Conservation (phyloP, 1,139 yeast species). For the Candida tropicalis region DNA sequence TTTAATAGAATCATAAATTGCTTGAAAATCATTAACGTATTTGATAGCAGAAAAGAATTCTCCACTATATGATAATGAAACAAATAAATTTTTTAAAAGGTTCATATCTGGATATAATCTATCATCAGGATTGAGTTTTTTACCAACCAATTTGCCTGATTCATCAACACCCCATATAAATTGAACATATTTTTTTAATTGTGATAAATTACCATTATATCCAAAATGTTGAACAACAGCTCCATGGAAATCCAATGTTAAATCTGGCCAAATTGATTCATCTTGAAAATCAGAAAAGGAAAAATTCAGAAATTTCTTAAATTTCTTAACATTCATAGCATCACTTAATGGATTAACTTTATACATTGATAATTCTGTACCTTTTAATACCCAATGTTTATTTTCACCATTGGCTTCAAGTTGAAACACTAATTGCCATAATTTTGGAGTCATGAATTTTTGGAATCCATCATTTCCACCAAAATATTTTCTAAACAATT, state of each 20-base stretch:
- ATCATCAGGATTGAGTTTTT: slow-evolving; percentile 16
- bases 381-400: slow-evolving; percentile 30
- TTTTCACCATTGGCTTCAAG: slow-evolving; percentile 39
- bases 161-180: slow-evolving; percentile 35
- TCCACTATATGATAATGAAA: slow-evolving; percentile 33
- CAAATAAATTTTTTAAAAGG: slow-evolving; percentile 32
- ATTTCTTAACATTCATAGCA: slow-evolving; percentile 12
- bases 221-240: slow-evolving; percentile 39
- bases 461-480: slow-evolving; percentile 15
- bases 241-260: slow-evolving; percentile 27
- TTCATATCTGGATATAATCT: slow-evolving; percentile 30
- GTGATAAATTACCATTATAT: slow-evolving; percentile 26
- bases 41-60: slow-evolving; percentile 35
- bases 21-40: slow-evolving; percentile 40
- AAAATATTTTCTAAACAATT: slow-evolving; percentile 30
- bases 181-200: slow-evolving; percentile 30
- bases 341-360: slow-evolving; percentile 17
- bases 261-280: slow-evolving; percentile 6
- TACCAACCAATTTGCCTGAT: slow-evolving; percentile 22
- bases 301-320: slow-evolving; percentile 9
- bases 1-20: slow-evolving; percentile 27
- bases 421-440: slow-evolving; percentile 42
- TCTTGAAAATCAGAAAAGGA: slow-evolving; percentile 7
- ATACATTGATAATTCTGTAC: slow-evolving; percentile 23
- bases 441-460: slow-evolving; percentile 27